Conservation (phyloP, 495 filamentous ascomycete species). For the Lasiosphaeris hirsuta region DNA sequence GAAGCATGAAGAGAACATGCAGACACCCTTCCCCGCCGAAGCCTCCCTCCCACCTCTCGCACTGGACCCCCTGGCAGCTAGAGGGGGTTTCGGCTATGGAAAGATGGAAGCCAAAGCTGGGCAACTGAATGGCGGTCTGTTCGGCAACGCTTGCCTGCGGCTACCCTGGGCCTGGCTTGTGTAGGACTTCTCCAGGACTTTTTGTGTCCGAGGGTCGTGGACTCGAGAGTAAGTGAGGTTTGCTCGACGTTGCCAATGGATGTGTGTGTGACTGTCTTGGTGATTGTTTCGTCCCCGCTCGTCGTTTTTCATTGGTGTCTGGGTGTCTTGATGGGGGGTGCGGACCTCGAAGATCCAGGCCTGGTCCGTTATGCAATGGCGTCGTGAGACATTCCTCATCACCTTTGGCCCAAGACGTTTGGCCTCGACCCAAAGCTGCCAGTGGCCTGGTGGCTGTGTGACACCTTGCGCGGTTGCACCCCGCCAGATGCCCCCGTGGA, state of each 20-base stretch:
- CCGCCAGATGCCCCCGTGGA: neutral
- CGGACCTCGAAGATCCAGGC: conserved; percentile 11
- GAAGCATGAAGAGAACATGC: conserved; percentile 24
- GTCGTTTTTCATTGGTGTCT: neutral
- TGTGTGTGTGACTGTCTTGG: too few relatives aligned
- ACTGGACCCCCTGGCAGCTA: neutral
- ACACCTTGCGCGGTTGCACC: neutral
- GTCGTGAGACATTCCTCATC: conserved; percentile 14
- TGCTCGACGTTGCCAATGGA: too few relatives aligned
- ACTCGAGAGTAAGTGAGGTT: too few relatives aligned
- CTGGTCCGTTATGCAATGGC: conserved; percentile 11
- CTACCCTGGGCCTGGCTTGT: too few relatives aligned
- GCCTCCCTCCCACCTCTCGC: conserved; percentile 5
- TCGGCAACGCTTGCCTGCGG: too few relatives aligned
- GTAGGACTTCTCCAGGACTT: too few relatives aligned
- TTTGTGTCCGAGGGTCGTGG: too few relatives aligned
- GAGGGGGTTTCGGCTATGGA: neutral
- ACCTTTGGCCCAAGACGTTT: neutral
- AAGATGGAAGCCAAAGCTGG: neutral
- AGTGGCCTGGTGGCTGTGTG: neutral
- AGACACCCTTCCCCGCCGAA: conserved; percentile 8
- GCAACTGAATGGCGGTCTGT: too few relatives aligned
- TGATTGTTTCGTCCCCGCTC: neutral
- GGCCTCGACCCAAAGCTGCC: neutral
- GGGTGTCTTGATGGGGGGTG: neutral